These are phyloP conservation scores for Phenoliferia sp. DNA, from an alignment of 1,284 basidiomycete genomes.

Conservation along the genomic window DNA sequence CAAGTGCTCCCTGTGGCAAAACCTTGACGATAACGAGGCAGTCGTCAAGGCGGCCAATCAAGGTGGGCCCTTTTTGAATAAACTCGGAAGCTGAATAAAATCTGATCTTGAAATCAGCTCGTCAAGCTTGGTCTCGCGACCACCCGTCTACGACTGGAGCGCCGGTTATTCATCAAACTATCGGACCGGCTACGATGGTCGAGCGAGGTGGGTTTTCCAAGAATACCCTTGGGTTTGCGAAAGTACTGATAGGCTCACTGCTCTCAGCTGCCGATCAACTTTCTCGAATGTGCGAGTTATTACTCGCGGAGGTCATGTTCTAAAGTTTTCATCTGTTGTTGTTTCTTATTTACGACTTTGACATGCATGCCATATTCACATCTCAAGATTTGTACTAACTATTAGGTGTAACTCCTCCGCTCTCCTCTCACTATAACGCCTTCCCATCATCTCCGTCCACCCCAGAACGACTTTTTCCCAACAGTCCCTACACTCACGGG, in stretches of 20 bases:
- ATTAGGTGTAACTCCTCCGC: too few species aligned
- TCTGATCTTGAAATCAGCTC: not conserved
- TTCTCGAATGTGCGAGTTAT: not conserved
- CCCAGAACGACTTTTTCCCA: not conserved
- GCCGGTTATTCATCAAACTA: not conserved
- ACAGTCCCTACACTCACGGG: too few species aligned
- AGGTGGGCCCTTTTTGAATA: too few species aligned
- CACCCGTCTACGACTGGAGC: not conserved
- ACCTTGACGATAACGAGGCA: slow-evolving; percentile 1
- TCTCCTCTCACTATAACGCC: too few species aligned
- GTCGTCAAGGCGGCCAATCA: slow-evolving; percentile 1
- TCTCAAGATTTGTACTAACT: too few species aligned
- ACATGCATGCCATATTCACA: too few species aligned
- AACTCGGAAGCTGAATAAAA: too few species aligned
- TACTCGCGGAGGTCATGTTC: not conserved
- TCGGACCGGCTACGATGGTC: not conserved
- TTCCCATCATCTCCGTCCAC: not conserved
- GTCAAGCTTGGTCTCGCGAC: not conserved
- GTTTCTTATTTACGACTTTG: too few species aligned
- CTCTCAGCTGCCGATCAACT: not conserved
- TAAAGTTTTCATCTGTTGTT: not conserved
- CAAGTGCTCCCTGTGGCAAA: slow-evolving; percentile 8
- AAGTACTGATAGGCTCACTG: not conserved
- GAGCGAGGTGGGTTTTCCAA: not conserved
- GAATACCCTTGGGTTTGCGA: not conserved